Base-by-base conservation (phyloP, 257 asterid species). In the Solanum neorickii region DNA sequence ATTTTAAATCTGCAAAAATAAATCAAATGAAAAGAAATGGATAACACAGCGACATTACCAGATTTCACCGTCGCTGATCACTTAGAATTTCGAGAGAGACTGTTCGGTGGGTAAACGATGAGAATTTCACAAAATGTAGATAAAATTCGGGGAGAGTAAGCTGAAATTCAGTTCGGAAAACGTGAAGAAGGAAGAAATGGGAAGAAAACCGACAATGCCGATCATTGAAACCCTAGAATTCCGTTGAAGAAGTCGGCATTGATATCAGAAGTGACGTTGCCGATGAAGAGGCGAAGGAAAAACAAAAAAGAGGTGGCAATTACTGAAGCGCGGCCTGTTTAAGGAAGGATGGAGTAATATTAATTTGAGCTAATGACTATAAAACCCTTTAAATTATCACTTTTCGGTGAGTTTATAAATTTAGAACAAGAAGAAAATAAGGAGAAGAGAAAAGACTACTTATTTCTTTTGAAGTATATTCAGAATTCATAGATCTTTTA, bases 161-260 rank as follows among this genome's bases (percentile, higher is more conserved):
- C 10, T 18, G 25, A 44, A 77, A 42, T 77, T 46, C 25, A 16
- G 66, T 78, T 46, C 5, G 84, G n/a, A 42, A 76, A 42, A 42
- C 9, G 35, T n/a, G 49, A 41, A 75, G 18, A 47, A 12, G 15
- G 23, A 65, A 59, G 46, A 46, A 25, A 85, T 77, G 29, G 11
- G 44, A 10, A 3, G 60, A 16, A 37, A 39, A 75, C 37, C 23
- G 69, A 37, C 23, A 86, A 87, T 52, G 66, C 47, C 18, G 62
- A 77, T 52, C 65, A 76, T 33, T 59, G 69, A 87, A 87, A 89
- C 88, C 91, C 89, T 87, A 89, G 70, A 70, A 84, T 76, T 62
- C 9, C 83, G 62, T 42, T 33, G 66, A 62, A 27, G 37, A 12
- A 31, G 14, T 46, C 41, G 41, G 66, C 84, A 78, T 78, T 46